Evolutionary conservation across 1,284 basidiomycete species (phyloP).

Genomic region (Abortiporus biennis): DNA sequence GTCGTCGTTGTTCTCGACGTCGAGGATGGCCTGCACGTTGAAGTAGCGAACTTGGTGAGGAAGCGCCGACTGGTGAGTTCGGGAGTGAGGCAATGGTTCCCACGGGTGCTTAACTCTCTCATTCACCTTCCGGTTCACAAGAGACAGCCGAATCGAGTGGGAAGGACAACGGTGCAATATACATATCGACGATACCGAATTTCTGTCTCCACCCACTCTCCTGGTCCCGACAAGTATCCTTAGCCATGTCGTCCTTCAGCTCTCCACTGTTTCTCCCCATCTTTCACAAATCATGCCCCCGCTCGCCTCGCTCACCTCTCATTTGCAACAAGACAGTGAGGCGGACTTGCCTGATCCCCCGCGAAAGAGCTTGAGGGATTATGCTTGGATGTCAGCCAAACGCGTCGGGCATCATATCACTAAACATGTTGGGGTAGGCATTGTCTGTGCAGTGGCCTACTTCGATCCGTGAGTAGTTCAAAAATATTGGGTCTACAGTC

Average conservation of each 20-base stretch:
- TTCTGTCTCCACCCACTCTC: conserved; percentile 20
- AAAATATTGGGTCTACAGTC: not conserved
- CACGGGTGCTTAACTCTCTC: conserved; percentile 16
- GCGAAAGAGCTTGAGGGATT: no score
- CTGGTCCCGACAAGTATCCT: conserved; percentile 22
- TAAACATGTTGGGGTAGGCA: conserved; percentile 51
- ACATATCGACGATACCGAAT: conserved; percentile 20
- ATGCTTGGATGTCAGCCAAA: no score
- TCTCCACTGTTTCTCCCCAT: conserved; percentile 7
- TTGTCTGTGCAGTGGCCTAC: conserved; percentile 56
- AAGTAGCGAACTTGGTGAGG: not conserved
- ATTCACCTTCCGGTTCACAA: conserved; percentile 7
- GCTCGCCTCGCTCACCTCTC: conserved; percentile 13
- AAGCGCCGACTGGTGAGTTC: not conserved
- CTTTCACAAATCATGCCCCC: conserved; percentile 13
- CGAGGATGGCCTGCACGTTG: conserved; percentile 7
- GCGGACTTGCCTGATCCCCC: no score
- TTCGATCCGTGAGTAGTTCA: conserved; percentile 56
- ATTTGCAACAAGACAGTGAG: conserved; percentile 1
- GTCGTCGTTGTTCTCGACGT: not conserved
- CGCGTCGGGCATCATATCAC: conserved; percentile 35
- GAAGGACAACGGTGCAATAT: conserved; percentile 13
- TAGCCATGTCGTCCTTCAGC: conserved; percentile 12
- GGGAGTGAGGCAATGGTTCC: conserved; percentile 10
- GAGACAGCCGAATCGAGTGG: conserved; percentile 13